Percentiles rank a stretch among this genome's conserved stretches.
Conservation (phyloP, 1,284 basidiomycete species). For the Austroboletus novae-zelandiae region DNA sequence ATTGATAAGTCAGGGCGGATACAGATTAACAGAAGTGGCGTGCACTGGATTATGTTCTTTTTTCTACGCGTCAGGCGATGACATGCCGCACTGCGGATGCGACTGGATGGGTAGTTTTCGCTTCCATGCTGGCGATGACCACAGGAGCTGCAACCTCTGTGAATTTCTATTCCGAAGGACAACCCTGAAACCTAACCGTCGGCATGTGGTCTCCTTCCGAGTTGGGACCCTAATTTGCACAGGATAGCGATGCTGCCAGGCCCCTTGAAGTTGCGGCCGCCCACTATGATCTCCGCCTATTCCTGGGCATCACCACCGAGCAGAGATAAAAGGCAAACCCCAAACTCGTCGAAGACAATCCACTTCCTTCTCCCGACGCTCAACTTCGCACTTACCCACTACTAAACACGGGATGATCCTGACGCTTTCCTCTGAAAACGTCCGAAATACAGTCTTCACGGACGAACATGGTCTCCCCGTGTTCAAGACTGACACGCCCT, state of each 20-base stretch:
- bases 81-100: too few relatives aligned
- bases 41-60: too few relatives aligned
- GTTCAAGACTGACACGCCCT: constrained; percentile 26
- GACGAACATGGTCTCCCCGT: constrained; percentile 22
- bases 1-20: too few relatives aligned
- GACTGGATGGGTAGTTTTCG: too few relatives aligned
- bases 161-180: not conserved
- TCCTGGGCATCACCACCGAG: not conserved
- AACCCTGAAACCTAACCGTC: not conserved
- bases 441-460: constrained; percentile 27
- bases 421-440: constrained; percentile 20
- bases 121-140: too few relatives aligned
- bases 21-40: too few relatives aligned
- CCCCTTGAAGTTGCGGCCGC: not conserved
- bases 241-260: not conserved
- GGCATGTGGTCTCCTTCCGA: not conserved
- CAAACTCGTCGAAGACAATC: not conserved
- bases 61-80: too few relatives aligned
- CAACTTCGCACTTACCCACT: not conserved
- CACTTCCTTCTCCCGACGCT: not conserved
- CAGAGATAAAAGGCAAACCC: constrained; percentile 7
- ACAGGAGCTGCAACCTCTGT: not conserved
- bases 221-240: not conserved
- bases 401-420: constrained; percentile 24
- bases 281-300: not conserved